Percentiles rank a stretch among this genome's conserved stretches.
These are phyloP conservation scores for Umbelopsis vinacea DNA, from an alignment of 192 early-diverging fungal genomes.

Conservation along the genomic window DNA sequence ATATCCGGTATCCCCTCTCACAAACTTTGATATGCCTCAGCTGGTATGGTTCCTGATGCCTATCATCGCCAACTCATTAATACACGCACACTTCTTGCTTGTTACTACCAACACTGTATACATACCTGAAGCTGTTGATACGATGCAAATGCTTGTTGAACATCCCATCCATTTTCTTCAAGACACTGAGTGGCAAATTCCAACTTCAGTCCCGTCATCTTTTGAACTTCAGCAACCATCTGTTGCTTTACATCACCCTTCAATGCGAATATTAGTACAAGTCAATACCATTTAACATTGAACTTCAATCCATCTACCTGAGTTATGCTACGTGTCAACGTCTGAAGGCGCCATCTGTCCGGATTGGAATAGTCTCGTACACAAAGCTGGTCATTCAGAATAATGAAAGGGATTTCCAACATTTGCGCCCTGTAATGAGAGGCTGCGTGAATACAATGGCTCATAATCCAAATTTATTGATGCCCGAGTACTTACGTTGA, in stretches of 20 bases:
- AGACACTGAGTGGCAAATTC: conserved; percentile 14
- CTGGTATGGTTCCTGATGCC: conserved; percentile 7
- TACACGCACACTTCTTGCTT: no score
- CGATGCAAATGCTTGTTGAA: not conserved
- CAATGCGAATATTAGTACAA: not conserved
- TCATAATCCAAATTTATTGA: no score
- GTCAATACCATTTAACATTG: not conserved
- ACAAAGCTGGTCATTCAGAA: conserved; percentile 11
- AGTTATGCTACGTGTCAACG: not conserved
- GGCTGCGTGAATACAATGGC: no score
- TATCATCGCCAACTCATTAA: not conserved
- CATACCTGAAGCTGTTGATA: conserved; percentile 6
- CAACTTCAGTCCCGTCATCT: not conserved
- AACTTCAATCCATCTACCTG: not conserved
- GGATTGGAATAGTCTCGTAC: conserved; percentile 5
- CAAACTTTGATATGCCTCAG: not conserved
- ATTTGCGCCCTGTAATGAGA: not conserved
- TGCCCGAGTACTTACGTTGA: not conserved
- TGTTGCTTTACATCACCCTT: not conserved
- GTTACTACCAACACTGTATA: not conserved
- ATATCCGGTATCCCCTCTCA: not conserved
- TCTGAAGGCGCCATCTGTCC: not conserved
- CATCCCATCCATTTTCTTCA: conserved; percentile 5
- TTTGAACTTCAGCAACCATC: not conserved
- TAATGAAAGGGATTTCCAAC: not conserved